A percentile compares a stretch with the other conserved stretches of the same genome.
These are phyloP conservation scores for Sinapis alba DNA, from an alignment of 441 rosid species.

Conservation along the genomic window DNA sequence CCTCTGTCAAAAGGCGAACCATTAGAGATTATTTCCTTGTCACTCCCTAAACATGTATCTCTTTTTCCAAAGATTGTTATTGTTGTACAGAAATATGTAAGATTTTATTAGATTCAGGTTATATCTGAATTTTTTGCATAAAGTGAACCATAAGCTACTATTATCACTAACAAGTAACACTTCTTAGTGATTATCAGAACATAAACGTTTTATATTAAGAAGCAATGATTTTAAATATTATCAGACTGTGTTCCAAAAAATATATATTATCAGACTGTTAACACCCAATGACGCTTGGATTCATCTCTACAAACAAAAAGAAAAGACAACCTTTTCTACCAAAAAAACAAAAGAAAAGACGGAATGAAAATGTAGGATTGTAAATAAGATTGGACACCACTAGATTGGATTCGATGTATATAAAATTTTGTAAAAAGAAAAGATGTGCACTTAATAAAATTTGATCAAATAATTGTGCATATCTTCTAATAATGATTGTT, in stretches of 20 bases:
- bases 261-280: neutral
- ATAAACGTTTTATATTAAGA: neutral
- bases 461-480: slow-evolving; percentile 28
- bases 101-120: slow-evolving; percentile 16
- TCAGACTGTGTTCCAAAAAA: neutral
- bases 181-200: neutral
- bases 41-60: slow-evolving; percentile 34
- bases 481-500: slow-evolving; percentile 30
- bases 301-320: neutral
- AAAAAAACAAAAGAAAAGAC: neutral
- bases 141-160: neutral
- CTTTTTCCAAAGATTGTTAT: neutral
- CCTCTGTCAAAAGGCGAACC: slow-evolving; percentile 82
- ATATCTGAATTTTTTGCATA: slow-evolving; percentile 1
- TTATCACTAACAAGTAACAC: neutral
- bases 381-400: slow-evolving; percentile 21
- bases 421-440: slow-evolving; percentile 3
- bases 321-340: no score
- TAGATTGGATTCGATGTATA: neutral
- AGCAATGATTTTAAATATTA: neutral
- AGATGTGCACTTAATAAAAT: neutral
- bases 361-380: neutral
- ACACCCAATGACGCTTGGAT: neutral
- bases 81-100: slow-evolving; percentile 15
- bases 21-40: slow-evolving; percentile 83